Base-by-base conservation (phyloP, 2,329 filamentous ascomycete genomes). In the Beauveria rudraprayagi region DNA sequence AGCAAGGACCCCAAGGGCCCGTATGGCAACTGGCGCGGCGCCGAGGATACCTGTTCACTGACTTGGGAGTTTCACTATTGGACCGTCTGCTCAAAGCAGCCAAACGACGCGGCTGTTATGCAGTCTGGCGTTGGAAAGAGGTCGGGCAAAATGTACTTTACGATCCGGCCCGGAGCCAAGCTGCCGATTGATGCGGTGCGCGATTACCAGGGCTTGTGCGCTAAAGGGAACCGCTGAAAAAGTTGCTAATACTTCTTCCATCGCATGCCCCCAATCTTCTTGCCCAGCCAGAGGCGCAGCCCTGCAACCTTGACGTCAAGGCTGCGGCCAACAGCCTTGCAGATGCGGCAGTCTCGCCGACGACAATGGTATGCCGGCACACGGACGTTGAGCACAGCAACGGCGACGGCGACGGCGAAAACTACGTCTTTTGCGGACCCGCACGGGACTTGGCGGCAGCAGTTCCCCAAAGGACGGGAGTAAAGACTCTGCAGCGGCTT, bases 131-230 rank as follows among this genome's bases (percentile, higher is more conserved):
- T 59, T 30, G 55, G 55, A 7, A 46, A 53, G 48, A 54, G 55
- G 56, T 19, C 24, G 3, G 61, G 61, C 2, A 59, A 52, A 40
- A 41, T 62, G 47, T 52, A 52, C 37, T 60, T 54, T 55, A 60
- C 55, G 1, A 9, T 43, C 17, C 47, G 43, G 14, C 56, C 48
- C 24, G 56, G 56, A 8, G 48, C 61, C 30, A 48, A 37, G 43
- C 26, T 54, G 47, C 61, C 61, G 17, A 44, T n/a, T 14, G 61
- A 62, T 60, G 61, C 61, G 16, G 60, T 62, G 46, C 22, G 37
- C n/a, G 44, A 59, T 30, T 62, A 55, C 16, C 28, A 55, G 48
- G 56, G 56, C 47, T 59, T 59, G 61, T 43, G 61, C 54, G 16
- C 30, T 37, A 14, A 14, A 47, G 16, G 48, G 40, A 16, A 53